These are phyloP conservation scores for Cercospora nicotianae DNA, from an alignment of 2,329 filamentous ascomycete species.

Conservation along the genomic window DNA sequence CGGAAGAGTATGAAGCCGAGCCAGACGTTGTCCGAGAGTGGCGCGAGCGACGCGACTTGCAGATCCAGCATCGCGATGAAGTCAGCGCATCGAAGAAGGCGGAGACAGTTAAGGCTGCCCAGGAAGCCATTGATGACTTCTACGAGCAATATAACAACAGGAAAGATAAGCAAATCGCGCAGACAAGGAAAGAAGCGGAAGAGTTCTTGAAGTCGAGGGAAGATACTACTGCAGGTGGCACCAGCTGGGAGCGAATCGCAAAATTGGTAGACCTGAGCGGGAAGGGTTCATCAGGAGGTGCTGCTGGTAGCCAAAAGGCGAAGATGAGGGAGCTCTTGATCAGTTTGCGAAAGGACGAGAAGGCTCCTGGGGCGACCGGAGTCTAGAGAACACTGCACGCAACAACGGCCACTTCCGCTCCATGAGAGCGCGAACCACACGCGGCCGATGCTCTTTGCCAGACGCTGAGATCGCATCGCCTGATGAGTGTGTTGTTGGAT, in stretches of 20 bases:
- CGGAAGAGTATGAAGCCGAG: conserved; percentile 73
- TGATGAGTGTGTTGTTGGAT: background rate
- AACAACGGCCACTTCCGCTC: background rate
- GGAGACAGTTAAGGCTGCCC: conserved; percentile 83
- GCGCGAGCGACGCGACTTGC: conserved; percentile 84
- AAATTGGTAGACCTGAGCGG: conserved; percentile 97
- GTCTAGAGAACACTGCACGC: conserved; percentile 13
- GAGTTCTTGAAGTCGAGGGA: conserved; percentile 86
- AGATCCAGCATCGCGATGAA: conserved; percentile 79
- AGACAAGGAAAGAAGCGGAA: conserved; percentile 88
- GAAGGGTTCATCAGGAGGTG: conserved; percentile 84
- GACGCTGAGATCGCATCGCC: background rate
- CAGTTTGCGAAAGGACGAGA: conserved; percentile 89
- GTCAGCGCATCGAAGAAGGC: conserved; percentile 79
- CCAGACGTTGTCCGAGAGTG: conserved; percentile 85
- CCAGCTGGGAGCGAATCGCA: conserved; percentile 96
- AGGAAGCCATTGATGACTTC: conserved; percentile 95
- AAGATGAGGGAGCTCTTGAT: conserved; percentile 89
- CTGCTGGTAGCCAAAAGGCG: conserved; percentile 88
- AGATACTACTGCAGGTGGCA: conserved; percentile 90
- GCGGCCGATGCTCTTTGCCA: background rate
- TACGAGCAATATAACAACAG: conserved; percentile 99
- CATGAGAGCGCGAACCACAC: background rate
- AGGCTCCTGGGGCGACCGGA: conserved; percentile 63
- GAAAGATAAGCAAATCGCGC: conserved; percentile 87